Evolutionary conservation across 176 grass and related monocot species (phyloP), one percentile per base, ranked within the genome.

Genomic region (Oryza glumipatula): DNA sequence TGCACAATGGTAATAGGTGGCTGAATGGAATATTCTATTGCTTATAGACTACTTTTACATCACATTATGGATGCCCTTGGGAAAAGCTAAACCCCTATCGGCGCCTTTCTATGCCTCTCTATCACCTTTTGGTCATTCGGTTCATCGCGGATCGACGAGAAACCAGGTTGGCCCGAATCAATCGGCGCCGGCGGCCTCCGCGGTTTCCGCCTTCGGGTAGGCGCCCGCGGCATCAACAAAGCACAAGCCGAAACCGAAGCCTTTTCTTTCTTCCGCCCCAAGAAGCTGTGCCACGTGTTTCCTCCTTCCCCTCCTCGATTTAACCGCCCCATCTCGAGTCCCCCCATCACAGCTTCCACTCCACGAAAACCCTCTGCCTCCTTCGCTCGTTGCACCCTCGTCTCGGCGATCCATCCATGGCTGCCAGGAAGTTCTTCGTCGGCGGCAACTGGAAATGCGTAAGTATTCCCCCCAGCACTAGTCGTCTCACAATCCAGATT

Each of bases 361-460:
- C 58, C 58, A 65, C 39, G 39, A 41, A 8, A 41, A 30, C 13
- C 65, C 39, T 36, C 33, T 30, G 77, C 26, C 16, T 60, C 78
- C 46, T 21, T 33, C 74, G 64, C 73, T 2, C 73, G 64, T 73
- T 2, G 23, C 65, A 46, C 33, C 85, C 35, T 36, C 67, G 47
- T 36, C 35, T 45, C 26, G 15, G 15, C 11, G 28, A 76, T 30
- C 67, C 28, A 28, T 28, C 28, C 43, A 94, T 92, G 88, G 75
- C 86, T 38, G 26, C 86, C 65, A 89, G 88, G 71, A 94, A 92
- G 76, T 94, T 94, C 71, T 93, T 94, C 76, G 84, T 97, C 11
- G 95, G 95, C 21, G 95, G 95, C 82, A 94, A 97, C 86, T 94
- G 90, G 90, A 94, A 97, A 97, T 94, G 95, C 82, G 95, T 93